Conservation (phyloP, 2,329 filamentous ascomycete genomes). For the Colletotrichum euphorbiae region DNA sequence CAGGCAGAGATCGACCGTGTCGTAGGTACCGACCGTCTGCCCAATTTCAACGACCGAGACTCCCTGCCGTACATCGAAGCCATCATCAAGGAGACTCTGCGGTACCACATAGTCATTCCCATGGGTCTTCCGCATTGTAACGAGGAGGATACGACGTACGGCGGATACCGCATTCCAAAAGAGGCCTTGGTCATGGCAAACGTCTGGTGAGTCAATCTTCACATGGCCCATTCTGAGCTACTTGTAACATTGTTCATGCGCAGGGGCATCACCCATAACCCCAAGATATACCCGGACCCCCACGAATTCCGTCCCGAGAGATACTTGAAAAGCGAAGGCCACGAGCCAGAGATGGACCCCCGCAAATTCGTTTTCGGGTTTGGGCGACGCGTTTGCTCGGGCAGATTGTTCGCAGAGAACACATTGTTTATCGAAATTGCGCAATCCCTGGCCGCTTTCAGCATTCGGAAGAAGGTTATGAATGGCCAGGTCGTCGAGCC, state of each 20-base stretch:
- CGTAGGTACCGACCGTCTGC: constrained; percentile 59
- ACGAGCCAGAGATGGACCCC: constrained; percentile 26
- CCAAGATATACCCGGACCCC: constrained; percentile 68
- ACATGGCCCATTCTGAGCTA: background rate
- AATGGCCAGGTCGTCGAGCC: constrained; percentile 51
- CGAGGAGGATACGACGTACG: constrained; percentile 38
- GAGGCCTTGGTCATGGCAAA: constrained; percentile 42
- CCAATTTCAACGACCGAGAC: constrained; percentile 59
- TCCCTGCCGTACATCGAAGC: constrained; percentile 64
- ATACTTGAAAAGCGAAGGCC: constrained; percentile 42
- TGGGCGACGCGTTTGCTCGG: constrained; percentile 41
- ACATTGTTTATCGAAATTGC: constrained; percentile 47
- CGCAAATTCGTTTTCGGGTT: constrained; percentile 34
- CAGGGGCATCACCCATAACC: constrained; percentile 67
- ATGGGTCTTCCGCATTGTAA: constrained; percentile 54
- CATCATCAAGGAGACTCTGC: constrained; percentile 66
- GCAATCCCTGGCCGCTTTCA: constrained; percentile 59
- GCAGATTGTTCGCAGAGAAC: constrained; percentile 38
- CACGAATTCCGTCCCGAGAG: constrained; percentile 49
- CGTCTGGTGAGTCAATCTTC: constrained; percentile 32
- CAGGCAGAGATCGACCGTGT: constrained; percentile 64
- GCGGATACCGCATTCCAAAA: constrained; percentile 32
- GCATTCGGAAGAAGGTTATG: constrained; percentile 49
- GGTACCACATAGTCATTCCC: constrained; percentile 66
- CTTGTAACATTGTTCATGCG: accelerated